Base-by-base conservation (phyloP, 345 rosid species). In the Hibiscus syriacus region DNA sequence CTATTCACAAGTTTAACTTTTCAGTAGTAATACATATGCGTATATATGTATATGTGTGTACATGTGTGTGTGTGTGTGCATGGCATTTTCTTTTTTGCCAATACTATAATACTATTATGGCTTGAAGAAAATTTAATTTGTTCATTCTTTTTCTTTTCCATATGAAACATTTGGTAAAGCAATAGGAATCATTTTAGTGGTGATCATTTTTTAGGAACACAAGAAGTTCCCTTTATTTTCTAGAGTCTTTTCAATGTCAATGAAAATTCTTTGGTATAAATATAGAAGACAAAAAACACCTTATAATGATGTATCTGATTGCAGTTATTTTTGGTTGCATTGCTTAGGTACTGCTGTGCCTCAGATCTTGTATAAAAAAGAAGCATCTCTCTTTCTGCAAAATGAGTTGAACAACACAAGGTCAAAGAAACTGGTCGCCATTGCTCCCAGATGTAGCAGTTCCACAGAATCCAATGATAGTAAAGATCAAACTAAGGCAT, bases 401-500 rank as follows among this genome's bases (percentile, higher is more conserved):
- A 70, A 54, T 32, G 54, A 68, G 53, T 73, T 41, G 36, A 63
- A 50, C 64, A 66, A 49, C 58, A 6, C 19, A 27, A 72, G 68
- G 26, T 57, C 78, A 45, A 74, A 72, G 77, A 82, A 71, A 80
- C 50, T 9, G 25, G 62, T 19, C 14, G 66, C 70, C 7, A 54
- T 56, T 20, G 59, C 70, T 57, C 80, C 87, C 25, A 78, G 77
- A 61, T 70, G 82, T 73, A 56, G 80, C 64, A 13, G 66, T 65
- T 74, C 89, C 55, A 73, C 90, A 16, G 70, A 79, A 73, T 78
- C 86, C 69, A 62, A 54, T 53, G 70, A 73, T 52, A 70, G 49
- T 48, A 74, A 67, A 41, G 77, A 76, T 66, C 49, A 84, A 82
- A 68, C 63, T 45, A 80, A 87, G 93, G 90, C 69, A 82, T 50